Percentiles rank a stretch among this genome's conserved stretches.
Evolutionary conservation across 2,329 filamentous ascomycete genomes (phyloP).

Genomic region (Microcyclosporella mali): DNA sequence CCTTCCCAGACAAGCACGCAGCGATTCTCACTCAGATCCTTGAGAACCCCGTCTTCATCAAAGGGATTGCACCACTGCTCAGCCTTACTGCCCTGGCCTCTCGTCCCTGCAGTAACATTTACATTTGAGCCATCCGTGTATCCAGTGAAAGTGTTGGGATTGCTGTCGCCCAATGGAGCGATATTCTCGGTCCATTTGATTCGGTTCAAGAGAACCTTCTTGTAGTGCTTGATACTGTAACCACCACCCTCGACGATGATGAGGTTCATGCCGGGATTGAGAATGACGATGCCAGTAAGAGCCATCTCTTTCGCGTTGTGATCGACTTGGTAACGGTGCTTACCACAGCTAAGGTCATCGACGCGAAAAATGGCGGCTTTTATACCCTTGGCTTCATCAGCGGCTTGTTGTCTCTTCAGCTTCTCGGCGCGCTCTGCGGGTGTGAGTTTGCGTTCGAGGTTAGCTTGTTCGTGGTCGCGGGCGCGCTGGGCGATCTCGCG

Average conservation of each 20-base stretch:
- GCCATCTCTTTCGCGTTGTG: constrained; percentile 86
- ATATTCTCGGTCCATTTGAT: constrained; percentile 93
- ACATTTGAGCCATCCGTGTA: constrained; percentile 18
- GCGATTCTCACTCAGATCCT: constrained; percentile 74
- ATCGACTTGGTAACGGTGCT: constrained; percentile 87
- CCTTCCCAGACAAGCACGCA: constrained; percentile 88
- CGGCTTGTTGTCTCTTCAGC: constrained; percentile 71
- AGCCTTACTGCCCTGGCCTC: constrained; percentile 49
- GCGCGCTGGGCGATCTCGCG: constrained; percentile 84
- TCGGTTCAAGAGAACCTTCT: constrained; percentile 86
- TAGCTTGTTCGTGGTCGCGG: constrained; percentile 67
- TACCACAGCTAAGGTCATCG: constrained; percentile 76
- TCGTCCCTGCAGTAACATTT: constrained; percentile 16
- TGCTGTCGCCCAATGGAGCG: constrained; percentile 48
- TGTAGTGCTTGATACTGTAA: constrained; percentile 76
- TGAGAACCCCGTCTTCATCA: constrained; percentile 69
- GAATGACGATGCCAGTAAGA: constrained; percentile 82
- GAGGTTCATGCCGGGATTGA: constrained; percentile 82
- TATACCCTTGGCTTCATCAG: constrained; percentile 81
- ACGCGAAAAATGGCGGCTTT: constrained; percentile 85
- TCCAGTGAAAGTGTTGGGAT: constrained; percentile 27
- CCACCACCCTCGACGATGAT: constrained; percentile 87
- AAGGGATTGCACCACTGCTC: constrained; percentile 72
- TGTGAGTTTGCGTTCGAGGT: constrained; percentile 79
- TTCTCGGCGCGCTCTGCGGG: constrained; percentile 86